A percentile compares a stretch with the other conserved stretches of the same genome.
Conservation (phyloP, 257 asterid species). For the Leptodermis oblonga region DNA sequence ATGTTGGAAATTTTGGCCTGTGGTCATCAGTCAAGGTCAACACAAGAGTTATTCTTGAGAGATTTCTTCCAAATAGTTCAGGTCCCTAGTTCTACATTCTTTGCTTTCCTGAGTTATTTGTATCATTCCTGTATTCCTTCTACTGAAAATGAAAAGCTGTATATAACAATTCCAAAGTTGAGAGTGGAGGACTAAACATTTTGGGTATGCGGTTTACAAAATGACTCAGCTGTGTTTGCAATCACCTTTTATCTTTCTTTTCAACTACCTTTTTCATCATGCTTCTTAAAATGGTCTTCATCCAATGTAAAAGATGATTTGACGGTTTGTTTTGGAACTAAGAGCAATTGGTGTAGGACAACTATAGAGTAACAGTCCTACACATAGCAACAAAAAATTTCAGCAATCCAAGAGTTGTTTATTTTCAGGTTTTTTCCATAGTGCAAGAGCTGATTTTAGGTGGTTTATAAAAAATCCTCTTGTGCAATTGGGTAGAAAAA, state of each 20-base stretch:
- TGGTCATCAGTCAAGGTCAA: conserved; percentile 80
- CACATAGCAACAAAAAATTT: not conserved
- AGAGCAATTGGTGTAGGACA: not conserved
- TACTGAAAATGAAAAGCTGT: not conserved
- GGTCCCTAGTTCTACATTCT: conserved; percentile 40
- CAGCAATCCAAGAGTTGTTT: not conserved
- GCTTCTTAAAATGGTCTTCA: not conserved
- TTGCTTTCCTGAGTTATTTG: not conserved
- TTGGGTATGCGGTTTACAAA: not conserved
- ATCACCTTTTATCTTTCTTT: not conserved
- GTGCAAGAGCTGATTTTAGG: not conserved
- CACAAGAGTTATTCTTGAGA: conserved; percentile 83
- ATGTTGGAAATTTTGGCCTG: conserved; percentile 82
- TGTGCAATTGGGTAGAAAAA: not conserved
- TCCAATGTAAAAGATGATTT: not conserved
- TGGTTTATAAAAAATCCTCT: not conserved
- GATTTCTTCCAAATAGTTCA: conserved; percentile 79
- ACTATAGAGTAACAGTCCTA: not conserved
- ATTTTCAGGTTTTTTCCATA: not conserved
- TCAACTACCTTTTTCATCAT: not conserved
- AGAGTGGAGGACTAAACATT: not conserved
- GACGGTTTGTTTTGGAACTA: not conserved
- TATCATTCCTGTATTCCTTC: not conserved
- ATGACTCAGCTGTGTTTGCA: not conserved
- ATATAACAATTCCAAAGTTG: not conserved